Base-by-base conservation (phyloP, 306 rosid species). In the Acacia melanoxylon region DNA sequence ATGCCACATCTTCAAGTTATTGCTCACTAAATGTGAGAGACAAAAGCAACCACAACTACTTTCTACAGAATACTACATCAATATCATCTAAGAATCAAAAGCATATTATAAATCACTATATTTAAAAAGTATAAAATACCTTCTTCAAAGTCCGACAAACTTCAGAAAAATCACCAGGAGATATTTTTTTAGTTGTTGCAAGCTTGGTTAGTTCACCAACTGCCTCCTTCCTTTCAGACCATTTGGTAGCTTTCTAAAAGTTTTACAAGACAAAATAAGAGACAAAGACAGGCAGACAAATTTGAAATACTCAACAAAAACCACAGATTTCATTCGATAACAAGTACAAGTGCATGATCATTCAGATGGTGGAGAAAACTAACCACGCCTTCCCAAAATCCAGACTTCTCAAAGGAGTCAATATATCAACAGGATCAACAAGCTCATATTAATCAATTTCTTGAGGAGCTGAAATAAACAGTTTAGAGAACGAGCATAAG, bases 351-450 rank as follows among this genome's bases (percentile, higher is more conserved):
- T 46, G 19, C 72, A 68, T 13, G 69, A 80, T 48, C 27, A 48
- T 4, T 41, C 72, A 80, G 76, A 73, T 37, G 83, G 41, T 58
- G 76, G 49, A 87, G 78, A 83, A 72, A 67, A 89, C 99, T 86
- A 46, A 96, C 99, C 98, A 94, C 98, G 89, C 98, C 91, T 13
- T 94, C 99, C 99, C 99, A 96, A 86, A 96, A 96, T 81, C 99
- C 98, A 33, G 97, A 89, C 84, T 96, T 96, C 88, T 96, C 91
- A 96, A 82, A 72, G 99, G 99, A 85, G 89, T 83, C 93, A 96
- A 87, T 89, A 96, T 94, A 82, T 96, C 98, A 83, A 96, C 97
- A 72, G 99, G 99, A 88, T 96, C 99, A 76, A 96, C 94, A 82
- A 96, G 98, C 83, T 96, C 99, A 19, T 94, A 96, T 86, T 96